Base-by-base conservation (phyloP, 192 early-diverging fungal genomes). In the Umbelopsis sp. region DNA sequence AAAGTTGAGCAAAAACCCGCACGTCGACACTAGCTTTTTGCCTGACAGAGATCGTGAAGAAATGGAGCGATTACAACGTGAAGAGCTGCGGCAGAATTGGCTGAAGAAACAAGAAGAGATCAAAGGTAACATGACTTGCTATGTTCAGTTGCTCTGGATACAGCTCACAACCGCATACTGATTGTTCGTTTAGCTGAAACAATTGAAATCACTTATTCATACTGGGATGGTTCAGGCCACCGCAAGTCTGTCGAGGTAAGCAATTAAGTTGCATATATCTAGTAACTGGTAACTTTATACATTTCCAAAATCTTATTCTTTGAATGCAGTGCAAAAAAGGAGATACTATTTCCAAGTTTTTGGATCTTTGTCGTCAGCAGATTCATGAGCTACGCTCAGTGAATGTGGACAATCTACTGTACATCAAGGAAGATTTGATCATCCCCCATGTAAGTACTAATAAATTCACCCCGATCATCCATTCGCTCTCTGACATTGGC, bases 161-260 rank as follows among this genome's bases (percentile, higher is more conserved):
- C 15, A 16, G 23, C 41, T 11, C 47, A 64, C 15, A 37, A 58
- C 16, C n/a, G 8, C 11, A 64, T 22, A 37, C 55, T 41, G 2
- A 22, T 21, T 44, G 21, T 11, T 45, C 23, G 22, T 18, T 48
- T 61, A 87, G 85, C 89, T 49, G 92, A 98, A 76, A 79, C 81
- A 9, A 94, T 98, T 41, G 73, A 76, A 16, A 91, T 98, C 61
- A 95, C 95, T 18, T 98, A 97, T 74, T 92, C 89, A 55, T 98
- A 94, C 72, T 98, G 96, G 96, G 95, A 98, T 74, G 96, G 96
- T 18, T 86, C 90, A n/a, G 96, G 96, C 2, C 96, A 98, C 69
- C 92, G 96, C 46, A 91, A 89, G 33, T 79, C 86, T 66, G 93
- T 93, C 10, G 82, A 87, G 70, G 88, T 87, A 80, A 74, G 49